These are phyloP conservation scores for Brettanomyces anomalus DNA, from an alignment of 805 yeast genomes.

Conservation along the genomic window DNA sequence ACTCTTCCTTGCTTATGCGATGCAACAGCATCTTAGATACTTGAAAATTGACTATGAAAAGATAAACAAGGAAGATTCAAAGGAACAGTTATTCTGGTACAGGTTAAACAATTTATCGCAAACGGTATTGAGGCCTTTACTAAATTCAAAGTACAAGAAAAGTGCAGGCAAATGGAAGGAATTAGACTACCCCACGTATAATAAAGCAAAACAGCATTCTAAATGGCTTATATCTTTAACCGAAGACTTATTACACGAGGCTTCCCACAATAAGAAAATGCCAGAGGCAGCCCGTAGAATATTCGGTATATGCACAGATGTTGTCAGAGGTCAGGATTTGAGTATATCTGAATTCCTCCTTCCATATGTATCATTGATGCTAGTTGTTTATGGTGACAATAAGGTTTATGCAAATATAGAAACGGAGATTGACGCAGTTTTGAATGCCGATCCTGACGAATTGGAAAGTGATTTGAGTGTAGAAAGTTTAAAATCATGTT, in stretches of 20 bases:
- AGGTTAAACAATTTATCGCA: constrained; percentile 56
- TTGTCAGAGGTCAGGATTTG: constrained; percentile 63
- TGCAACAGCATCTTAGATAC: constrained; percentile 74
- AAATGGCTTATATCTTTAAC: constrained; percentile 70
- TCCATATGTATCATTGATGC: constrained; percentile 64
- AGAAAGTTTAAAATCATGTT: constrained; percentile 56
- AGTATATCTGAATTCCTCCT: constrained; percentile 61
- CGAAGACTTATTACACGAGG: constrained; percentile 49
- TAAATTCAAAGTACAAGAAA: constrained; percentile 64
- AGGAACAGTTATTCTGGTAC: constrained; percentile 43
- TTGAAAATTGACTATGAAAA: constrained; percentile 32
- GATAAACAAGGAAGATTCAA: constrained; percentile 16
- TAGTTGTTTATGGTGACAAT: constrained; percentile 24
- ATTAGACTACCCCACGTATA: constrained; percentile 56
- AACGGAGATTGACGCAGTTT: constrained; percentile 51
- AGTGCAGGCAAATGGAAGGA: constrained; percentile 37
- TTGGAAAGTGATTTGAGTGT: constrained; percentile 41
- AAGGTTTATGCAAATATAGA: constrained; percentile 36
- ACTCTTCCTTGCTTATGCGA: constrained; percentile 72
- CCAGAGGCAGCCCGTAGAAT: constrained; percentile 32
- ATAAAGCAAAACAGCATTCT: constrained; percentile 42
- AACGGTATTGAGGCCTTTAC: constrained; percentile 66
- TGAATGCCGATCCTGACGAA: constrained; percentile 36
- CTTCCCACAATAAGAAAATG: constrained; percentile 15
- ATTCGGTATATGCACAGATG: constrained; percentile 52